Base-by-base conservation (phyloP, 805 yeast species). In the Teunomyces panamensis region DNA sequence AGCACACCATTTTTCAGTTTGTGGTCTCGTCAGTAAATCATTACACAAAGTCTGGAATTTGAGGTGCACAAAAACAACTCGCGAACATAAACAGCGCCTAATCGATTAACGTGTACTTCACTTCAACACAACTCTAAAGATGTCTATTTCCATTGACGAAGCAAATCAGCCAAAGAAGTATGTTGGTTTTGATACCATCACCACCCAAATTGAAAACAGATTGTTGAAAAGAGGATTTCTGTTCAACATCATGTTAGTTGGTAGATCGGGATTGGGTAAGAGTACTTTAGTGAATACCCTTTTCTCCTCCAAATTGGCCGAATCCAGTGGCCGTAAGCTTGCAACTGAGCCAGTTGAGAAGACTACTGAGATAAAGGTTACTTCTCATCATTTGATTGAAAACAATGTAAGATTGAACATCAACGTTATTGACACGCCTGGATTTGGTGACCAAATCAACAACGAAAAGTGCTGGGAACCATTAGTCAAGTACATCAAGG, bases 391-490 rank as follows among this genome's bases (percentile, higher is more conserved):
- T 13, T 76, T 94, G 54, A 69, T 82, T 48, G 99, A 94, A 69
- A 90, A 89, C 65, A 87, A 87, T 55, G 98, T 94, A 48, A 83
- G 84, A 52, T 80, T 94, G 64, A 85, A 85, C 59, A 73, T 94
- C 54, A 91, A 89, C 59, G 83, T 94, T 47, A 88, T 94, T 63
- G 99, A 94, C 65, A 94, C 99, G 3, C 98, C 98, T 16, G 98
- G 98, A 11, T 94, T 89, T 74, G 98, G 97, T 34, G 99, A 94
- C 75, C 96, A 88, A 71, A 87, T 94, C 56, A 88, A 90, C 73
- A 91, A 91, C 69, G 95, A 88, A 60, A 87, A 86, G 69, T 90
- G 96, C 69, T 92, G 97, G 97, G 98, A 91, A 59, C 97, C 97
- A 45, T 84, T 91, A 53, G 85, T 91, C 55, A 89, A 89, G 69